Evolutionary conservation across 108 stramenopile species (phyloP).

Genomic region (Nitzschia sp.): DNA sequence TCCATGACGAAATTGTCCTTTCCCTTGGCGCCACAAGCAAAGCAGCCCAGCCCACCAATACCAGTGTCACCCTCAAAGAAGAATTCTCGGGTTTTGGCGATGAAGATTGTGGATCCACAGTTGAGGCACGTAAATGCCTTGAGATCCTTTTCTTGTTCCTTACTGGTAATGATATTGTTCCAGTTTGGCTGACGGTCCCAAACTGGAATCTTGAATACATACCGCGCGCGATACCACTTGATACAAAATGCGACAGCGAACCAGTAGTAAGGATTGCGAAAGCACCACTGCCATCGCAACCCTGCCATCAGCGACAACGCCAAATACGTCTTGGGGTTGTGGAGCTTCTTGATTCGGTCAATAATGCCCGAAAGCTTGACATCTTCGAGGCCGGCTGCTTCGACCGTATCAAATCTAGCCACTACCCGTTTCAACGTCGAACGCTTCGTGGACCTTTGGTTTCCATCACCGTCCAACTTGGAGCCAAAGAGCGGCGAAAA

Average conservation of each 20-base stretch:
- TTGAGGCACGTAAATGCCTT: conserved; percentile 80
- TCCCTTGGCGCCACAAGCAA: conserved; percentile 81
- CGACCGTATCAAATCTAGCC: conserved; percentile 23
- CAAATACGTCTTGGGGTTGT: conserved; percentile 37
- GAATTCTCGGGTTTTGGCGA: conserved; percentile 82
- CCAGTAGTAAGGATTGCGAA: conserved; percentile 32
- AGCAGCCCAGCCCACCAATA: conserved; percentile 72
- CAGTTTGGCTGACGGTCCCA: conserved; percentile 91
- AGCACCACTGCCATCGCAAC: conserved; percentile 14
- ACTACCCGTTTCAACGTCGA: neutral
- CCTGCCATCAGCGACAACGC: conserved; percentile 21
- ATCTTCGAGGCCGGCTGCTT: conserved; percentile 26
- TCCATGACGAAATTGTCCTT: conserved; percentile 81
- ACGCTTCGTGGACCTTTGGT: neutral
- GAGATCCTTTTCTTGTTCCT: conserved; percentile 85
- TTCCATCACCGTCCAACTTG: neutral
- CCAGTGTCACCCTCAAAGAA: conserved; percentile 77
- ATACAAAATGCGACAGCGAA: conserved; percentile 60
- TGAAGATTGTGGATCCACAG: conserved; percentile 84
- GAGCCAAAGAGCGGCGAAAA: neutral
- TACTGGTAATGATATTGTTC: conserved; percentile 84
- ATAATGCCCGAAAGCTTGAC: conserved; percentile 21
- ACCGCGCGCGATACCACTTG: conserved; percentile 87
- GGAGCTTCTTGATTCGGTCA: conserved; percentile 26
- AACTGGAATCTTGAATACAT: conserved; percentile 82